Evolutionary conservation across 306 rosid species (phyloP), one percentile per base, ranked within the genome.

Genomic region (Gillenia trifoliata): DNA sequence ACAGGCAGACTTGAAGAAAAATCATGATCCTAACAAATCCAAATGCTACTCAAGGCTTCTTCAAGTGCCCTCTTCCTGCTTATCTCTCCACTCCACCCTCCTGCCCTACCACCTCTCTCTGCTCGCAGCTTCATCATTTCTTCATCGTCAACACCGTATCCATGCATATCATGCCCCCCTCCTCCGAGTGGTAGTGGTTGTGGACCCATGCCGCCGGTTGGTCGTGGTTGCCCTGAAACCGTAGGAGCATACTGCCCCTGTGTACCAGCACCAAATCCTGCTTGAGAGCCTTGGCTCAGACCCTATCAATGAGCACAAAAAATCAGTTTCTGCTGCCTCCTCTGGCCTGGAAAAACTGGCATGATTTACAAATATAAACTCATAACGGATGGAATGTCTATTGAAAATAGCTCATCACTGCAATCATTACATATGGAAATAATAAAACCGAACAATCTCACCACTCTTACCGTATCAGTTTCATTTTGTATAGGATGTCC

Each of bases 231-330:
- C 57, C 96, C 96, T 31, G 88, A 78, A 78, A 90, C 64, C 62
- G 97, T 90, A 34, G 97, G 98, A 65, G 97, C 95, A 74, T 91
- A 94, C 43, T 88, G 95, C 64, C 97, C 97, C 59, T 86, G 97
- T 28, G 82, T 78, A 78, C 77, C 79, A 71, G 70, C 76, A 75
- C 88, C 88, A 41, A 80, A 41, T 74, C 92, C 97, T 22, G 87
- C 83, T 80, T 88, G 92, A 26, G 89, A 77, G 80, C 80, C 85
- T 82, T 85, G 96, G 84, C 59, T 79, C 62, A 75, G 9, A 45
- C 75, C 84, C 97, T 89, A 83, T 41, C 84, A 78, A 17, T 70
- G 19, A 49, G 74, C 15, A 74, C 3, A 50, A 11, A 36, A 71
- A 25, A 59, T 61, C 38, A 61, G 38, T 13, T 68, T n/a, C 2